Evolutionary conservation across 2,329 filamentous ascomycete genomes (phyloP).

Genomic region (Mycosphaerella sp.): DNA sequence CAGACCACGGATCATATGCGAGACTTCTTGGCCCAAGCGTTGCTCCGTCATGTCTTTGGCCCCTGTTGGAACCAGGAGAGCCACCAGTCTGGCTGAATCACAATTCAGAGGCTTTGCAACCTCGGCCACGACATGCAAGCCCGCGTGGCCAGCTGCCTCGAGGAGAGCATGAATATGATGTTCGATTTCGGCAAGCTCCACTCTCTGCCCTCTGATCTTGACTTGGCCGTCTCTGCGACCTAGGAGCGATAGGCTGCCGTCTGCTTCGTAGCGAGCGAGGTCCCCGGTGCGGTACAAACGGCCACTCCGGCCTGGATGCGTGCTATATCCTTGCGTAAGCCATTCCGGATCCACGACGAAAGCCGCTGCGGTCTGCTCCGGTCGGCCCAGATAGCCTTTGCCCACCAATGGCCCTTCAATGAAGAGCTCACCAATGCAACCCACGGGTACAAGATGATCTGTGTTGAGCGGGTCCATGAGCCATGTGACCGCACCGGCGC

Average conservation of each 20-base stretch:
- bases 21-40: too few relatives aligned
- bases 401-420: conserved; percentile 43
- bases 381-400: conserved; percentile 37
- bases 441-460: background rate
- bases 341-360: background rate
- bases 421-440: conserved; percentile 38
- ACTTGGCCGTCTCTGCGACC: conserved; percentile 36
- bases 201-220: conserved; percentile 22
- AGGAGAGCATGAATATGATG: background rate
- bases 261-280: conserved; percentile 33
- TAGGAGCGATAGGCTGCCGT: conserved; percentile 21
- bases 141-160: too few relatives aligned
- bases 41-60: too few relatives aligned
- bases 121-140: too few relatives aligned
- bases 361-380: background rate
- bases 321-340: conserved; percentile 33
- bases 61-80: too few relatives aligned
- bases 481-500: background rate
- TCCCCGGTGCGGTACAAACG: conserved; percentile 22
- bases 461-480: background rate
- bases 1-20: too few relatives aligned
- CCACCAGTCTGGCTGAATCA: too few relatives aligned
- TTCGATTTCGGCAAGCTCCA: conserved; percentile 23
- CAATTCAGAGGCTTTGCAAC: too few relatives aligned
- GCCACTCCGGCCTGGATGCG: background rate